Percentiles rank a stretch among this genome's conserved stretches.
Evolutionary conservation across 2,329 filamentous ascomycete species (phyloP).

Genomic region (Gyromitra esculenta): DNA sequence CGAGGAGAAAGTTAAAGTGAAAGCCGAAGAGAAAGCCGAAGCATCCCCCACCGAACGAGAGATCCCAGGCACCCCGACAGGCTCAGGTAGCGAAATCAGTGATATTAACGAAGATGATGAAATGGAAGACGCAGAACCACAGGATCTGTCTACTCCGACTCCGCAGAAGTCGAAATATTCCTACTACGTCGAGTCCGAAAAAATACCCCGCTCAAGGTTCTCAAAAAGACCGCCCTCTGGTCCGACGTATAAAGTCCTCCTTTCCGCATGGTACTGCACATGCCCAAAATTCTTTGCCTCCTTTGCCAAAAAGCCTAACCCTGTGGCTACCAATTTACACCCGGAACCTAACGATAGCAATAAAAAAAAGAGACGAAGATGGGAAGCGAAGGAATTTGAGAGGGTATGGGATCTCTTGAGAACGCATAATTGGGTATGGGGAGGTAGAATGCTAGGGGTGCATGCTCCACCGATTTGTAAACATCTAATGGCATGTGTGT

Average conservation of each 20-base stretch:
- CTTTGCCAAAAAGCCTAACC: conserved; percentile 62
- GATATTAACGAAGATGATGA: not conserved
- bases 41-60: not conserved
- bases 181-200: conserved; percentile 26
- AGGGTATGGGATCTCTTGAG: conserved; percentile 26
- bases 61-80: conserved; percentile 42
- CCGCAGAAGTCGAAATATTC: conserved; percentile 69
- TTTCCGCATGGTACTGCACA: conserved; percentile 84
- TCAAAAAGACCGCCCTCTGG: conserved; percentile 3
- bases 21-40: not conserved
- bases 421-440: conserved; percentile 63
- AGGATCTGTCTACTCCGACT: not conserved
- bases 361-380: not conserved
- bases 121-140: not conserved
- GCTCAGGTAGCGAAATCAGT: conserved; percentile 22
- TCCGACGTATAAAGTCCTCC: conserved; percentile 73
- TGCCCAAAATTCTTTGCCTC: conserved; percentile 85
- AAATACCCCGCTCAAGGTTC: not conserved
- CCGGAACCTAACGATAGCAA: conserved; percentile 3
- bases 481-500: conserved; percentile 83
- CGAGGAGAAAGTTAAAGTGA: not conserved
- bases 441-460: conserved; percentile 57
- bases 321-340: conserved; percentile 58
- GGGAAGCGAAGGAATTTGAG: conserved; percentile 29
- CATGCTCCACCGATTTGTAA: conserved; percentile 76